phyloP scores from a whole-genome alignment of 2,329 filamentous ascomycete genomes.

The Orbilia brochopaga region DNA sequence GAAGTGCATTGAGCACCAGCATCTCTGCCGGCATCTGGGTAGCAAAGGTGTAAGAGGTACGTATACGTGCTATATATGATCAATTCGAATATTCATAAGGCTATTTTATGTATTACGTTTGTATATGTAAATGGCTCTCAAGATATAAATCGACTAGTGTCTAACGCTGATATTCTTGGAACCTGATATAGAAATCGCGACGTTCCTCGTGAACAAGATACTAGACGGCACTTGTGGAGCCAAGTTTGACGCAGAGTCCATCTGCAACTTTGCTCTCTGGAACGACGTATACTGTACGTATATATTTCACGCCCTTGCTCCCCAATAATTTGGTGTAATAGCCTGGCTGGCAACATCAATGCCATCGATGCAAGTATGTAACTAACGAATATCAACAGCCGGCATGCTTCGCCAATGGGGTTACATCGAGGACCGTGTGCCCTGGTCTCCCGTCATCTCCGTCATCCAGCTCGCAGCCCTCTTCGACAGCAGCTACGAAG shows the following conservation, averaged over 20 bases:
- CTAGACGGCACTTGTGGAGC: slow-evolving; percentile 17
- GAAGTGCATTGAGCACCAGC: slow-evolving; percentile 23
- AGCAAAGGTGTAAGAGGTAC: slow-evolving; percentile 33
- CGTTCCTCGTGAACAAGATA: slow-evolving; percentile 39
- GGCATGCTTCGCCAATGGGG: slow-evolving; percentile 37
- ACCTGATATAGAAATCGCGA: slow-evolving; percentile 19
- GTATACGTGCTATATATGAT: too few relatives aligned
- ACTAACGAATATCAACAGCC: slow-evolving; percentile 11
- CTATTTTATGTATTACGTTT: background rate
- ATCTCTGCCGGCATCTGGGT: slow-evolving; percentile 28
- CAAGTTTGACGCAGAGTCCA: slow-evolving; percentile 23
- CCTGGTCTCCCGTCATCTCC: slow-evolving; percentile 39
- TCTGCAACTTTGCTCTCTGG: slow-evolving; percentile 34
- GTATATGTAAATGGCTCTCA: too few relatives aligned
- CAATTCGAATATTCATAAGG: too few relatives aligned
- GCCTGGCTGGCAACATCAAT: too few relatives aligned
- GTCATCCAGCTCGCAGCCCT: slow-evolving; percentile 37
- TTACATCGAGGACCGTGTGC: slow-evolving; percentile 21
- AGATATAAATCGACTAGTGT: background rate
- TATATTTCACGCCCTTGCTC: background rate
- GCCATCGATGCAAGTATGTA: too few relatives aligned
- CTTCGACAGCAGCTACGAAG: slow-evolving; percentile 20
- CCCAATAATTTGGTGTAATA: too few relatives aligned
- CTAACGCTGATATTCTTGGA: background rate
- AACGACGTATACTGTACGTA: slow-evolving; percentile 42